These are phyloP conservation scores for Xerophyta viscosa DNA, from an alignment of 106 monocot species.

Conservation along the genomic window DNA sequence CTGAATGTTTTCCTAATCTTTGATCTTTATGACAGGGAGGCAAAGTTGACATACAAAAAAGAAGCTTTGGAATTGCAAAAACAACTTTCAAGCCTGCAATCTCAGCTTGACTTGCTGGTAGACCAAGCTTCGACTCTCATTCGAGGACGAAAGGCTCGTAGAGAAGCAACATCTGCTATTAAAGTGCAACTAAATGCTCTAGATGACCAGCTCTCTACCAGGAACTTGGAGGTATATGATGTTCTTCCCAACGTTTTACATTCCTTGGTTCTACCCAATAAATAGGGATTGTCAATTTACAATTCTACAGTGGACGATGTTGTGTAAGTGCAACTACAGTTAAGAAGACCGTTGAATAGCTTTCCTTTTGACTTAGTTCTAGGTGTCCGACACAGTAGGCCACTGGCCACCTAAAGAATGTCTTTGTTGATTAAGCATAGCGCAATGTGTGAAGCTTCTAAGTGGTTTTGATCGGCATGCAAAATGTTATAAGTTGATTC, in stretches of 20 bases:
- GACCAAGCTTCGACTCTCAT: conserved; percentile 77
- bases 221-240: conserved; percentile 70
- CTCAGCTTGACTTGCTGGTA: conserved; percentile 77
- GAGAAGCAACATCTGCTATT: conserved; percentile 61
- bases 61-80: conserved; percentile 86
- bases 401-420: background rate
- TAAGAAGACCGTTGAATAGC: too few relatives aligned
- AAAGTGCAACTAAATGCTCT: conserved; percentile 56
- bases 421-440: background rate
- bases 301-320: too few relatives aligned
- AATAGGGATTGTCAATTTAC: background rate
- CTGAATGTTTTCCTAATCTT: background rate
- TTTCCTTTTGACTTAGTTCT: background rate
- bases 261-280: background rate
- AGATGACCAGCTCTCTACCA: conserved; percentile 76
- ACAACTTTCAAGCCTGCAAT: conserved; percentile 64
- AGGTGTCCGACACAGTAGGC: background rate
- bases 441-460: too few relatives aligned
- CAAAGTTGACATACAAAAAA: conserved; percentile 72
- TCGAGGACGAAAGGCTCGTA: conserved; percentile 75
- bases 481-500: too few relatives aligned
- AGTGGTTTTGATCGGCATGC: background rate
- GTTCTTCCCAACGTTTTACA: background rate
- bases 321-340: too few relatives aligned
- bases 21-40: conserved; percentile 40